phyloP scores from a whole-genome alignment of 345 rosid genomes.

The Sonneratia alba region DNA sequence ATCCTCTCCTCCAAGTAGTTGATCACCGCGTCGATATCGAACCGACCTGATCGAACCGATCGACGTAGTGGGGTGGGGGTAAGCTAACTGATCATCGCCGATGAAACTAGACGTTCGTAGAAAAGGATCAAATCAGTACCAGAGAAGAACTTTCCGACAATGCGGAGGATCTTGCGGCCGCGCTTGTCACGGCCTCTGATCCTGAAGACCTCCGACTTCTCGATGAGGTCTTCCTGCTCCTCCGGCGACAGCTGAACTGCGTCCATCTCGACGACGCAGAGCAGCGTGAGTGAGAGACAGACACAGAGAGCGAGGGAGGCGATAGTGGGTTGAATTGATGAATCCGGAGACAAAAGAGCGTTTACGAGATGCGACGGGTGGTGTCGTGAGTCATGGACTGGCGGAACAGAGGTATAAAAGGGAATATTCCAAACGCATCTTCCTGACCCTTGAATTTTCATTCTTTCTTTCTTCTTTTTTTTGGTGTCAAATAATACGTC shows the following conservation, averaged over 20 bases:
- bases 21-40: constrained; percentile 32
- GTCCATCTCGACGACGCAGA: background rate
- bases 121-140: constrained; percentile 12
- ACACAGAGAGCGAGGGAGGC: no score
- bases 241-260: background rate
- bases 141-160: constrained; percentile 38
- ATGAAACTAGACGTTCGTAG: background rate
- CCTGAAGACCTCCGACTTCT: constrained; percentile 31
- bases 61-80: background rate
- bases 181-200: constrained; percentile 38
- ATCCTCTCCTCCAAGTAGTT: constrained; percentile 40
- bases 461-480: no score
- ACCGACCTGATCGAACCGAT: constrained; percentile 20
- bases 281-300: background rate
- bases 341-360: background rate
- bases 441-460: no score
- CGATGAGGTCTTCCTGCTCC: constrained; percentile 25
- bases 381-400: background rate
- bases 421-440: background rate
- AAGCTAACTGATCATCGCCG: background rate
- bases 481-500: no score
- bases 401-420: background rate
- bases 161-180: constrained; percentile 30
- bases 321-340: background rate
- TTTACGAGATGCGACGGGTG: background rate